A percentile compares a stretch with the other conserved stretches of the same genome.
Evolutionary conservation across 441 rosid species (phyloP).

Genomic region (Sinapis alba): DNA sequence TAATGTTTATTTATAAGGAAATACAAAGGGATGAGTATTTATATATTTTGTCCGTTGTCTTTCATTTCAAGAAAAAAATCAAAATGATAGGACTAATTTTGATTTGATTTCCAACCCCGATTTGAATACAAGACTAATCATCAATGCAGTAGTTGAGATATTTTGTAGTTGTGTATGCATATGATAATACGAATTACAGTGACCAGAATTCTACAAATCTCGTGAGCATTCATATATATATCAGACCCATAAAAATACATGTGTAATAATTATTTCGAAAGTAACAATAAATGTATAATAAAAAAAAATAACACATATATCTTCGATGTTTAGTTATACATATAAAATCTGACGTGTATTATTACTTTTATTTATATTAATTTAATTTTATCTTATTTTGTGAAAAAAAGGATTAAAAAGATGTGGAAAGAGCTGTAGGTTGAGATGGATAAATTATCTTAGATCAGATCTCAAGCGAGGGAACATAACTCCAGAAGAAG

Average conservation of each 20-base stretch:
- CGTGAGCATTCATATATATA: not conserved
- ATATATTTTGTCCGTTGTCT: slow-evolving; percentile 16
- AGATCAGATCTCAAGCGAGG: slow-evolving; percentile 77
- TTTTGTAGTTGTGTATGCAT: slow-evolving; percentile 1
- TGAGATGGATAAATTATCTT: slow-evolving; percentile 86
- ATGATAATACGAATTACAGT: slow-evolving; percentile 12
- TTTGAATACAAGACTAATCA: not conserved
- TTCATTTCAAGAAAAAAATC: slow-evolving; percentile 1
- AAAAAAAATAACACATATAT: not conserved
- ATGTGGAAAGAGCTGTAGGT: slow-evolving; percentile 90
- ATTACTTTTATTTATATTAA: not conserved
- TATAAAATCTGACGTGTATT: not conserved
- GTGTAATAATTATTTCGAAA: not conserved
- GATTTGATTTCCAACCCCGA: slow-evolving; percentile 1
- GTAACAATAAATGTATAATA: not conserved
- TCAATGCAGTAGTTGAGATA: slow-evolving; percentile 12
- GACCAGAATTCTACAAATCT: not conserved
- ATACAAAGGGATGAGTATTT: not conserved
- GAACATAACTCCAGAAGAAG: slow-evolving; percentile 62
- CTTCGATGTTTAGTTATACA: not conserved
- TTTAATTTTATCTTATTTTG: not conserved
- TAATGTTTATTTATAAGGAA: not conserved
- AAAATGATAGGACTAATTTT: not conserved
- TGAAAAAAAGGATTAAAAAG: slow-evolving; percentile 68
- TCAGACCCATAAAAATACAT: slow-evolving; percentile 3